Conservation (phyloP, 371 early-diverging fungal species). For the Chytridium lagenaria region DNA sequence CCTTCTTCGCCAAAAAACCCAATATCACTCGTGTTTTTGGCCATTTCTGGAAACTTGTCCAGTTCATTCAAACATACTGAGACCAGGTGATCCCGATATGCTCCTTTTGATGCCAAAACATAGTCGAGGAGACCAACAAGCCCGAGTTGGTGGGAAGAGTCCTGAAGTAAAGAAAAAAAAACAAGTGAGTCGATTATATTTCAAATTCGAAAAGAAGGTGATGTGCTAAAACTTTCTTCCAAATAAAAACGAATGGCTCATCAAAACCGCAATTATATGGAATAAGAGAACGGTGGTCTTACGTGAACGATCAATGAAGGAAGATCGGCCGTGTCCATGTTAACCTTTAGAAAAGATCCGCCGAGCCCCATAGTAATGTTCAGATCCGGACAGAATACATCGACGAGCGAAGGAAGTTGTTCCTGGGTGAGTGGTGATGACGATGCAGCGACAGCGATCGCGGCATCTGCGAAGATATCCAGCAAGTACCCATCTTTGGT, state of each 20-base stretch:
- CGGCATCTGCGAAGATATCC: constrained; percentile 16
- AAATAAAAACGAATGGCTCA: not conserved
- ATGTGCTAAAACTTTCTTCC: too few relatives aligned
- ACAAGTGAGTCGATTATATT: not conserved
- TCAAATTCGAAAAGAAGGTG: too few relatives aligned
- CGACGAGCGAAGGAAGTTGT: not conserved
- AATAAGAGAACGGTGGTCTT: not conserved
- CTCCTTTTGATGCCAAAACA: not conserved
- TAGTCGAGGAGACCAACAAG: constrained; percentile 12
- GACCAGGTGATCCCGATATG: not conserved
- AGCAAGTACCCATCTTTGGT: constrained; percentile 12
- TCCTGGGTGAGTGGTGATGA: not conserved
- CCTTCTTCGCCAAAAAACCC: constrained; percentile 21
- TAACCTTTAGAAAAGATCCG: not conserved
- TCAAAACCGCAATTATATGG: not conserved
- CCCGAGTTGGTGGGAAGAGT: constrained; percentile 18
- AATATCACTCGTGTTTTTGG: not conserved
- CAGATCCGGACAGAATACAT: constrained; percentile 22
- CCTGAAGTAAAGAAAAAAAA: not conserved
- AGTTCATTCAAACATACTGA: not conserved
- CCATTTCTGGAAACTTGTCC: constrained; percentile 11
- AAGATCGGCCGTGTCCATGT: not conserved
- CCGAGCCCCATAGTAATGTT: constrained; percentile 1
- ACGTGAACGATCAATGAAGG: constrained; percentile 8
- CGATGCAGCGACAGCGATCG: constrained; percentile 3